Percentiles rank a stretch among this genome's conserved stretches.
phyloP scores from a whole-genome alignment of 805 yeast species.

The Candida ponderosae region DNA sequence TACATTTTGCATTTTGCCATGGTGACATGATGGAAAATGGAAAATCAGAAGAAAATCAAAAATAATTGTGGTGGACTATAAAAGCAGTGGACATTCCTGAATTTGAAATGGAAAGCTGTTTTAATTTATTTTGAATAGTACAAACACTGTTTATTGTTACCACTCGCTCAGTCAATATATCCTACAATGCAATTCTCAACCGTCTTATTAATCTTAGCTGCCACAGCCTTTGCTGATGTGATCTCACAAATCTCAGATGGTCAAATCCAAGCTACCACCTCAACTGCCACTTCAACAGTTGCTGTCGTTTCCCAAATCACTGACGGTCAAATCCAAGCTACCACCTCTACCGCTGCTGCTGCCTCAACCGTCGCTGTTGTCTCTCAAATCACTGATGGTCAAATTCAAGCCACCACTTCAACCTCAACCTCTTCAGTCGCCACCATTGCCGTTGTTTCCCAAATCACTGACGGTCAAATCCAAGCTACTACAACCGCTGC shows the following conservation, averaged over 20 bases:
- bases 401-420: slow-evolving; percentile 33
- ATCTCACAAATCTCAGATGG: slow-evolving; percentile 36
- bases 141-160: too few relatives aligned
- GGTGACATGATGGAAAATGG: too few relatives aligned
- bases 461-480: slow-evolving; percentile 47
- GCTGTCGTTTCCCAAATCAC: slow-evolving; percentile 37
- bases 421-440: slow-evolving; percentile 9
- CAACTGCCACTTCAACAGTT: slow-evolving; percentile 27
- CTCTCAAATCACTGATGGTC: slow-evolving; percentile 41
- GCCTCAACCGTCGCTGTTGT: slow-evolving; percentile 28
- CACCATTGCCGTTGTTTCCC: slow-evolving; percentile 28
- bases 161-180: slow-evolving; percentile 1
- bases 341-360: slow-evolving; percentile 28
- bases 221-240: slow-evolving; percentile 19
- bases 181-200: slow-evolving; percentile 9
- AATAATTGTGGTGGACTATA: too few relatives aligned
- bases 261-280: slow-evolving; percentile 26
- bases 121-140: too few relatives aligned
- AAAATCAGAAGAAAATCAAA: too few relatives aligned
- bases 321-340: slow-evolving; percentile 48
- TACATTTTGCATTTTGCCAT: too few relatives aligned
- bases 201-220: slow-evolving; percentile 12
- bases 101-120: too few relatives aligned
- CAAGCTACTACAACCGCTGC: too few relatives aligned
- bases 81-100: too few relatives aligned